Evolutionary conservation across 140 eudicot genomes (phyloP), one percentile per base, ranked within the genome.

Genomic region (Bidens hawaiensis): DNA sequence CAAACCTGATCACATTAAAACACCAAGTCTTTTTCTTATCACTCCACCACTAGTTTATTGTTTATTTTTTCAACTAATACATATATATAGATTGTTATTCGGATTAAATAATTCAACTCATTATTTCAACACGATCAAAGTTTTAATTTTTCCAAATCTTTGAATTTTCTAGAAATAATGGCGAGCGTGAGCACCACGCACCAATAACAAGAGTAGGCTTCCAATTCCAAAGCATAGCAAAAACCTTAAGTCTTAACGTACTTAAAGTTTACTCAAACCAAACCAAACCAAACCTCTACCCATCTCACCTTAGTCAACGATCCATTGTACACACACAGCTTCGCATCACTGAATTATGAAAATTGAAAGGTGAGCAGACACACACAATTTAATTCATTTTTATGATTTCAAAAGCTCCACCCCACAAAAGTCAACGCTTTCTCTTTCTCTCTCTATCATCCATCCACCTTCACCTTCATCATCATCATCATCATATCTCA

Each of bases 351-450:
- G n/a, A n/a, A n/a, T n/a, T n/a, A 56, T 66, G 50, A 55, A 60
- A 73, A 52, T 38, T 38, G 45, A 38, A 38, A 75, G 75, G 27
- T 41, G 54, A 68, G 22, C 60, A 60, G 65, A 81, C 48, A 51
- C 47, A 81, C 48, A 51, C 47, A 75, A 62, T 76, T 64, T 65
- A 72, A 80, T 67, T 64, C 71, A 77, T 68, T 76, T 71, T 79
- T 82, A 77, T 81, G 75, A 84, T 72, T 81, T 72, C 78, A 77
- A 67, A 58, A 74, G 26, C 71, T 65, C 67, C 49, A 48, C 52
- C 65, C 14, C n/a, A n/a, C n/a, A n/a, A 72, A 77, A 76, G 95
- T 87, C 95, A 87, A 87, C 95, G 79, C 81, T 80, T 69, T 49
- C 81, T 74, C 85, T 67, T 57, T 70, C 81, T 80, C 66, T 49